Evolutionary conservation across 345 rosid genomes (phyloP), one percentile per base, ranked within the genome.

Genomic region (Dipteronia dyeriana): DNA sequence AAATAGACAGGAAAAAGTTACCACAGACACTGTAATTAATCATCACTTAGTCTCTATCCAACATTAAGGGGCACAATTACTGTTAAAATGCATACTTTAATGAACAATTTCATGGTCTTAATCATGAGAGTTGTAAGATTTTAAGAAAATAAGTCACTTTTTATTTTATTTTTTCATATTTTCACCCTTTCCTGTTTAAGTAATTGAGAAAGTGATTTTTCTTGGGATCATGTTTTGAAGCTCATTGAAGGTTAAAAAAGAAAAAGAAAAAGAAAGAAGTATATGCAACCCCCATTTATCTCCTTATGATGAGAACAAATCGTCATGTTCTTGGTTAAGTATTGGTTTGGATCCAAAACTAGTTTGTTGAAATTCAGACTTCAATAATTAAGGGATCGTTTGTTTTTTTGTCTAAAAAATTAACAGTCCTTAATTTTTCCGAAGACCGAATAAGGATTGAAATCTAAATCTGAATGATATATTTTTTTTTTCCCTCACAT

Each of bases 1-100:
- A 65, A 34, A 34, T 14, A 20, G 78, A 75, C 78, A 34, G n/a
- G 7, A 5, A 75, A 75, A 75, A 53, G 64, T 66, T 51, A 51
- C 64, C 6, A 34, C 16, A 51, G 7, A 59, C 26, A 59, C 26
- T 8, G 12, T 19, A 43, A 26, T 26, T 64, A 64, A 75, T 75
- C n/a, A 65, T 75, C 47, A 65, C 34, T 10, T 20, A 65, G 23
- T 66, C 23, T 59, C 9, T 41, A 1, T 34, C 38, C 38, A 34
- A 34, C 38, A 34, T 34, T 34, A 34, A 34, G 38, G 38, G 38
- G 38, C 38, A 34, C 0, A 63, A 47, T 17, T 60, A 61, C 76
- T 73, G 39, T 73, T 45, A 11, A 74, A 74, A 61, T 43, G 41
- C 68, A 16, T 43, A 74, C 59, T 0, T 25, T 23, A 10, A 34